Base-by-base conservation (phyloP, 1,284 basidiomycete species). In the Fomitopsis palustris region DNA sequence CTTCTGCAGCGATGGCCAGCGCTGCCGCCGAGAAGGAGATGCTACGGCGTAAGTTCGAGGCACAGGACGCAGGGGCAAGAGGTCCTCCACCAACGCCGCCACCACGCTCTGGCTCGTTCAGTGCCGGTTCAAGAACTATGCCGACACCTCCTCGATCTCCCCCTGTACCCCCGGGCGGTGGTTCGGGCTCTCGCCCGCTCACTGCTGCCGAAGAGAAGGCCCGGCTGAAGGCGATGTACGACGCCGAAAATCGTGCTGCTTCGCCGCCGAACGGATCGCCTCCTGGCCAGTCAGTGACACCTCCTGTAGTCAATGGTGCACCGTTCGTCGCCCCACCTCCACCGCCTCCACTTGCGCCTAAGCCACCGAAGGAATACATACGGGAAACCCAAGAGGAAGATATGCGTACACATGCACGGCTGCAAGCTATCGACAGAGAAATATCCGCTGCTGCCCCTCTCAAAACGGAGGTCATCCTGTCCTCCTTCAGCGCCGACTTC, bases 131-230 rank as follows among this genome's bases (percentile, higher is more conserved):
- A 35, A 72, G 73, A 2, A 74, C 84, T 29, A 51, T 53, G 14
- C 60, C 60, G 14, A 55, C 65, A 17, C 58, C 66, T 1, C 63
- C 67, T 9, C 62, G 65, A 6, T 52, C 64, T 53, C 64, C 71
- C 1, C 70, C 82, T 1, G 64, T 69, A 4, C 67, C 72, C 0
- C 71, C 76, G 1, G 69, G 65, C 5, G 65, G 67, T 21, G 70
- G 58, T 42, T 45, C 45, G 12, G 69, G 66, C 55, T 70, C 69
- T 33, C 72, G 72, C 1, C 74, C 84, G 1, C 69, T 92, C 61
- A 87, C 84, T 4, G 90, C 90, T 4, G 84, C 82, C 0, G 88
- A 92, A 66, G 90, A 93, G 72, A 92, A 92, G 72, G 88, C 88
- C 17, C 72, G 83, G 56, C 70, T 92, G 21, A 77, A 75, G 45